Evolutionary conservation across 768 basidiomycete species (phyloP).

Genomic region (Kwoniella dejecticola): DNA sequence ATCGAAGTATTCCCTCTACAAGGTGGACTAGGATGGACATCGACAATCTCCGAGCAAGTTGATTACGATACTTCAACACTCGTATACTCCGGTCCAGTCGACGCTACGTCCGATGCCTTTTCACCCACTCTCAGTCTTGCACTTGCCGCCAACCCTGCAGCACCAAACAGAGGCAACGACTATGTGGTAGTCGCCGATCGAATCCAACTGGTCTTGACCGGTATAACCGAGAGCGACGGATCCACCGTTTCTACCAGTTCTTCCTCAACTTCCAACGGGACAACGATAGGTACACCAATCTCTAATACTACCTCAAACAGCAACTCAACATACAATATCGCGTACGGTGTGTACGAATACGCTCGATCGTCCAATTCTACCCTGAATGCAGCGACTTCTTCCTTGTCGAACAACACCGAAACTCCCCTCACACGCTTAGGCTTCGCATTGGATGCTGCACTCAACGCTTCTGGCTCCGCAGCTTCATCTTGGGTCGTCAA

Average conservation of each 20-base stretch:
- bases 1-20: constrained; percentile 79
- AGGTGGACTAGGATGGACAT: constrained; percentile 66
- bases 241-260: constrained; percentile 7
- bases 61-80: constrained; percentile 63
- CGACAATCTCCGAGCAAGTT: constrained; percentile 74
- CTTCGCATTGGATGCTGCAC: constrained; percentile 64
- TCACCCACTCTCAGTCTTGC: constrained; percentile 74
- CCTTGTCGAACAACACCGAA: constrained; percentile 68
- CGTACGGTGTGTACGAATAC: constrained; percentile 92
- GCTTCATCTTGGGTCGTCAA: constrained; percentile 38
- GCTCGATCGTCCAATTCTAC: constrained; percentile 59
- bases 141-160: constrained; percentile 67
- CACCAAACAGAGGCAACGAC: constrained; percentile 66
- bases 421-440: constrained; percentile 70
- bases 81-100: constrained; percentile 80
- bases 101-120: constrained; percentile 69
- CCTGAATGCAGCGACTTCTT: constrained; percentile 64
- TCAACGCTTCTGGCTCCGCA: constrained; percentile 48
- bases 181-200: constrained; percentile 83
- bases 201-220: constrained; percentile 75
- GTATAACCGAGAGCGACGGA: constrained; percentile 47
- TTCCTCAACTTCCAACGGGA: constrained; percentile 24
- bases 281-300: constrained; percentile 46
- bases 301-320: constrained; percentile 27
- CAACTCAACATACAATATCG: constrained; percentile 50